Evolutionary conservation across 148 eudicot species (phyloP), one percentile per base, ranked within the genome.

Genomic region (Arctostaphylos glauca): DNA sequence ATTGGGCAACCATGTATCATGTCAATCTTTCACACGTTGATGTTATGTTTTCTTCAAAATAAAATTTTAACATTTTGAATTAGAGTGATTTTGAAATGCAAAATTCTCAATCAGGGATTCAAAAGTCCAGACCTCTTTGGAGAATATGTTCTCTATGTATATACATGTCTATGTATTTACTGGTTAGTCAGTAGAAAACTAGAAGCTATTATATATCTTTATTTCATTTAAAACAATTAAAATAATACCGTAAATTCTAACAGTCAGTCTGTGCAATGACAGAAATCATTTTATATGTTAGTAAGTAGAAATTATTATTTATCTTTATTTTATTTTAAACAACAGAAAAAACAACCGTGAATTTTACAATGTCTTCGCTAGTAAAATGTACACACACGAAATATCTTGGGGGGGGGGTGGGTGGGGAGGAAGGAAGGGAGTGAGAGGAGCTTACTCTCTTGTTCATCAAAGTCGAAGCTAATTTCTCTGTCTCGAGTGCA

Each of bases 391-490:
- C 62, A 16, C 62, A 58, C 62, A 4, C 16, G 21, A 58, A 15
- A 21, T 31, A 62, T 21, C 67, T n/a, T 19, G 16, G 70, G 3
- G 21, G 52, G 2, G 14, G 9, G 55, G 19, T 52, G 6, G 50
- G 44, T 23, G 46, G 76, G 46, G 79, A 52, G 78, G 31, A 62
- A 25, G 46, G 31, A 64, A 77, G 47, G 54, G 53, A 48, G 53
- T 2, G 23, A 76, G 49, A 44, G 54, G 82, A 71, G 74, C 91
- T 86, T 93, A 95, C 98, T 90, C 72, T 93, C 92, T 87, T 90
- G 87, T 81, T 92, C 92, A 82, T 94, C 98, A 78, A 95, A 95
- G 89, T 95, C 98, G 81, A 95, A 81, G 89, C 96, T 95, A 12
- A 88, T 85, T 46, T 89, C 93, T 79, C 93, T 90, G 86, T 91